A percentile compares a stretch with the other conserved stretches of the same genome.
These are phyloP conservation scores for barley (Hordeum vulgare) DNA, from an alignment of 176 grass and related monocot species.

Conservation along the genomic window DNA sequence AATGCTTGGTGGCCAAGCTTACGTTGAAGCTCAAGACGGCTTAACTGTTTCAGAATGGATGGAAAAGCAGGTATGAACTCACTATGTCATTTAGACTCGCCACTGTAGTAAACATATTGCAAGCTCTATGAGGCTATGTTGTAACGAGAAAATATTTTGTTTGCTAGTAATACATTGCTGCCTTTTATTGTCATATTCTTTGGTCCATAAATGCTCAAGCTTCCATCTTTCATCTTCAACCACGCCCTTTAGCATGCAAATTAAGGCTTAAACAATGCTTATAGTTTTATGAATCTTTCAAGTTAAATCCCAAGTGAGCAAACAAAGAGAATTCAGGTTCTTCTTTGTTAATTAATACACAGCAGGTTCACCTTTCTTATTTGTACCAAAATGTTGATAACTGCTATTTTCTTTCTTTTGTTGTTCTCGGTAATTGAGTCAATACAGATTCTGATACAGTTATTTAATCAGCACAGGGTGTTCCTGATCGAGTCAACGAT, in stretches of 20 bases:
- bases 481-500: conserved; percentile 84
- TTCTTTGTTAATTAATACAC: conserved; percentile 28
- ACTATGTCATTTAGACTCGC: neutral
- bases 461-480: conserved; percentile 71
- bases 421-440: neutral
- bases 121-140: neutral
- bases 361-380: neutral
- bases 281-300: neutral
- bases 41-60: conserved; percentile 89
- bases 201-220: neutral
- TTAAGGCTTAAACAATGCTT: conserved; percentile 17
- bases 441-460: conserved; percentile 41
- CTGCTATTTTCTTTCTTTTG: neutral
- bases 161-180: neutral
- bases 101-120: neutral
- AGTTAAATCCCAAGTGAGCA: neutral
- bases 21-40: conserved; percentile 98
- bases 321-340: neutral
- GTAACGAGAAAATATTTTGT: neutral
- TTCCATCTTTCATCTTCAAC: conserved; percentile 4
- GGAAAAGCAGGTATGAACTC: conserved; percentile 63
- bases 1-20: conserved; percentile 87
- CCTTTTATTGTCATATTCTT: conserved; percentile 19
- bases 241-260: neutral
- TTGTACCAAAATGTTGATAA: conserved; percentile 8